phyloP scores from a whole-genome alignment of 2,329 filamentous ascomycete species.

The Stagonosporopsis vannaccii region DNA sequence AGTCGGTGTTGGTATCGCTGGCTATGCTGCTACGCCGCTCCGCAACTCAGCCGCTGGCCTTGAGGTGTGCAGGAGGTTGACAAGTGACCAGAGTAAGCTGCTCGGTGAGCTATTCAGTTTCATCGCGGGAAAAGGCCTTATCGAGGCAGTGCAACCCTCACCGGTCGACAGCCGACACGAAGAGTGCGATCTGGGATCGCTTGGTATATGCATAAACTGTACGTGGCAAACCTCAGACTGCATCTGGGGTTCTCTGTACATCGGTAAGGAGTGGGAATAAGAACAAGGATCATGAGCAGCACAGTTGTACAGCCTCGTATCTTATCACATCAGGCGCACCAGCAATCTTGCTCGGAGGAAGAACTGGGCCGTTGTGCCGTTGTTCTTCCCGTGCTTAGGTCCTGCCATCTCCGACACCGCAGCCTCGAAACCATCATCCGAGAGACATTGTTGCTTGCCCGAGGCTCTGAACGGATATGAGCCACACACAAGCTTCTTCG shows the following conservation, averaged over 20 bases:
- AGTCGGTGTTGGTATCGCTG: background rate
- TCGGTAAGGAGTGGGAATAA: conserved; percentile 5
- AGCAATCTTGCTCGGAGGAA: background rate
- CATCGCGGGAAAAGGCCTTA: conserved; percentile 4
- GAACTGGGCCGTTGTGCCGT: background rate
- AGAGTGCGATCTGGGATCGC: conserved; percentile 3
- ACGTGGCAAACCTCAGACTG: conserved; percentile 9
- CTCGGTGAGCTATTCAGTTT: conserved; percentile 6
- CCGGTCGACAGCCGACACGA: conserved; percentile 17
- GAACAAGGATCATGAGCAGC: conserved; percentile 1
- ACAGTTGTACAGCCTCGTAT: conserved; percentile 9
- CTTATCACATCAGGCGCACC: conserved; percentile 13
- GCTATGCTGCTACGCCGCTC: conserved; percentile 6
- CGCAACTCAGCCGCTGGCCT: background rate
- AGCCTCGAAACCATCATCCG: conserved; percentile 1
- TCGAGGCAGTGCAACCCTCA: conserved; percentile 17
- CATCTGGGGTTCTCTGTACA: background rate
- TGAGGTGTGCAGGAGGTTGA: background rate
- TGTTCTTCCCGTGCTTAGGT: conserved; percentile 5
- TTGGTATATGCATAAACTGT: background rate
- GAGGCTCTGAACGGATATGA: conserved; percentile 5
- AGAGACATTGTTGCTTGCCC: conserved; percentile 3
- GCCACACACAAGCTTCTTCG: conserved; percentile 13
- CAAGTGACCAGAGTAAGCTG: conserved; percentile 3
- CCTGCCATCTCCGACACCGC: conserved; percentile 10